phyloP scores from a whole-genome alignment of 768 basidiomycete genomes.

The Ramaria rubella region DNA sequence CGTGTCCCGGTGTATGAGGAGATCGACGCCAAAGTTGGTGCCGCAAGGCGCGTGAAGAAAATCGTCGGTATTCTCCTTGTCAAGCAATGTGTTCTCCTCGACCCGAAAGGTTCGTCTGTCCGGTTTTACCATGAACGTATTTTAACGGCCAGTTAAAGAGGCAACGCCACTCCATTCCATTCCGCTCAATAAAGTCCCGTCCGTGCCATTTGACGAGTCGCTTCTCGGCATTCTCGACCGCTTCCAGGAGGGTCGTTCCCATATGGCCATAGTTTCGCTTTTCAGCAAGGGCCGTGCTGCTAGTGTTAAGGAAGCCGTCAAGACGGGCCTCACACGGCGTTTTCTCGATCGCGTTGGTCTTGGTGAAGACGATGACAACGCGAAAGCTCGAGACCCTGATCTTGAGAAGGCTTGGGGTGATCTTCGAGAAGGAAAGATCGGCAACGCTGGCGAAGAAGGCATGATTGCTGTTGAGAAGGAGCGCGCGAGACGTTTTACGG shows the following conservation, averaged over 20 bases:
- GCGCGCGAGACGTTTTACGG: constrained; percentile 24
- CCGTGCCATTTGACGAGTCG: constrained; percentile 81
- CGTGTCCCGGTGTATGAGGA: constrained; percentile 81
- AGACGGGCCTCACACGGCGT: constrained; percentile 71
- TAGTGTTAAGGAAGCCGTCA: constrained; percentile 70
- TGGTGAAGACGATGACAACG: constrained; percentile 38
- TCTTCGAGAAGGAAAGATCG: constrained; percentile 10
- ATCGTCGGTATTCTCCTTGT: constrained; percentile 83
- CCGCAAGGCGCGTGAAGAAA: constrained; percentile 46
- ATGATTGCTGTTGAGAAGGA: constrained; percentile 25
- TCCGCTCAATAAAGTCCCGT: constrained; percentile 80
- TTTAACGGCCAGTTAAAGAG: too few species aligned
- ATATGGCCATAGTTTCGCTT: constrained; percentile 86
- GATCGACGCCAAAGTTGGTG: constrained; percentile 49
- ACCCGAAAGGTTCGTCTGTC: constrained; percentile 68
- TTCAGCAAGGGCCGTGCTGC: constrained; percentile 40
- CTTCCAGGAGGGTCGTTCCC: constrained; percentile 85
- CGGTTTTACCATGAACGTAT: background rate
- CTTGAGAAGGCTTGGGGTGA: constrained; percentile 9
- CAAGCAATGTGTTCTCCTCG: constrained; percentile 82
- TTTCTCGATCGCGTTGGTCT: constrained; percentile 70
- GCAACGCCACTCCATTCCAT: constrained; percentile 77
- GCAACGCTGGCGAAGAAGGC: constrained; percentile 19
- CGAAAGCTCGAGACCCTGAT: constrained; percentile 12
- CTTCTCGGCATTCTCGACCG: constrained; percentile 78